phyloP scores from a whole-genome alignment of 257 asterid species.

The Cordia subcordata region DNA sequence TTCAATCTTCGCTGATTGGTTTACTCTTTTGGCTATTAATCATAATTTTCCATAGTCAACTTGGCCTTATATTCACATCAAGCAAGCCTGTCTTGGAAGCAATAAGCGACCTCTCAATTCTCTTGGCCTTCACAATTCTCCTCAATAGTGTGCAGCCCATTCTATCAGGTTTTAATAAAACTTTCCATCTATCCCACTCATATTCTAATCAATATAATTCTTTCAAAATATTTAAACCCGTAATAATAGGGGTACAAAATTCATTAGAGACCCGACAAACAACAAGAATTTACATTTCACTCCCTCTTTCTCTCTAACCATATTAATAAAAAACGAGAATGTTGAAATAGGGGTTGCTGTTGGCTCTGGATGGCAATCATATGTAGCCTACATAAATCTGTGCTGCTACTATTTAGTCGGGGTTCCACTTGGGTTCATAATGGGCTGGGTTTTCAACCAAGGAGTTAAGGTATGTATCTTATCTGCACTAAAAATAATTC shows the following conservation, averaged over 20 bases:
- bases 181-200: background rate
- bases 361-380: slow-evolving; percentile 61
- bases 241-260: background rate
- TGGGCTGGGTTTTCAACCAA: slow-evolving; percentile 34
- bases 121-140: slow-evolving; percentile 48
- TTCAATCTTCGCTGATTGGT: slow-evolving; percentile 42
- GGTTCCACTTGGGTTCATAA: slow-evolving; percentile 40
- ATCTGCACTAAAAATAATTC: background rate
- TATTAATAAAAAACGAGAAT: background rate
- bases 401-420: slow-evolving; percentile 47
- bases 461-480: slow-evolving; percentile 47
- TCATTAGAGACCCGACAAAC: too few species aligned
- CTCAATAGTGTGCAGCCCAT: slow-evolving; percentile 56
- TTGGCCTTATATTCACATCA: slow-evolving; percentile 38
- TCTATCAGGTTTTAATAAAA: slow-evolving; percentile 38
- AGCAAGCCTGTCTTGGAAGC: slow-evolving; percentile 42
- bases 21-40: slow-evolving; percentile 35
- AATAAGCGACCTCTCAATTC: slow-evolving; percentile 34
- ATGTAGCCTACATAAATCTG: slow-evolving; percentile 46
- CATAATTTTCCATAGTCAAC: slow-evolving; percentile 29
- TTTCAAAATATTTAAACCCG: background rate
- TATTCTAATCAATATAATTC: too few species aligned
- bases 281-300: too few species aligned
- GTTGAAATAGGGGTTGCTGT: slow-evolving; percentile 42
- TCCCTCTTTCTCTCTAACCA: background rate